These are phyloP conservation scores for Lithohypha guttulata DNA, from an alignment of 2,329 filamentous ascomycete genomes.

Conservation along the genomic window DNA sequence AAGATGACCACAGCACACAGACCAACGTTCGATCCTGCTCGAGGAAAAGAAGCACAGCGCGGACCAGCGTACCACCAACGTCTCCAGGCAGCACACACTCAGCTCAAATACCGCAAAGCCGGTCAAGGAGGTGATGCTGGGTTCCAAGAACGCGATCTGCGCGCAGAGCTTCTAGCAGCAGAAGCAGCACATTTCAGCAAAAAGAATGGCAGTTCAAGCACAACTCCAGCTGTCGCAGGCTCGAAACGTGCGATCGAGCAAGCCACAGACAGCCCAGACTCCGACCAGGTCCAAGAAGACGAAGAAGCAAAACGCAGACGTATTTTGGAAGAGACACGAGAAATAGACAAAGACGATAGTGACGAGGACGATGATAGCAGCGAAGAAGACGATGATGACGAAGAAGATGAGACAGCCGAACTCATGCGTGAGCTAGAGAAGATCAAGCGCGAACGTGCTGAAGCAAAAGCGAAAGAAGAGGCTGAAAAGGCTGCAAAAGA, in stretches of 20 bases:
- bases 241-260: constrained; percentile 56
- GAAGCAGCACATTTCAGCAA: constrained; percentile 83
- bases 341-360: constrained; percentile 68
- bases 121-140: constrained; percentile 82
- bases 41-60: constrained; percentile 86
- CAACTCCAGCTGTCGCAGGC: constrained; percentile 22
- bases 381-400: constrained; percentile 56
- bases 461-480: constrained; percentile 72
- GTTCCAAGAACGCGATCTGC: constrained; percentile 60
- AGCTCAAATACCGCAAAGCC: constrained; percentile 78
- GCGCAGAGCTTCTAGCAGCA: constrained; percentile 78
- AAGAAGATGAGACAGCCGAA: constrained; percentile 77
- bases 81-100: constrained; percentile 83
- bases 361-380: constrained; percentile 53
- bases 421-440: constrained; percentile 88
- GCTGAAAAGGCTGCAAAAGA: constrained; percentile 69
- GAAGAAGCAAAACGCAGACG: constrained; percentile 69
- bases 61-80: constrained; percentile 94
- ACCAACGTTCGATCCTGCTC: constrained; percentile 92
- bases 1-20: constrained; percentile 46
- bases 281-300: constrained; percentile 26
- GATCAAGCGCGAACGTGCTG: constrained; percentile 76
- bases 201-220: constrained; percentile 54
- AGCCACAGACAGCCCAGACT: constrained; percentile 27
- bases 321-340: constrained; percentile 76